Evolutionary conservation across 1,284 basidiomycete species (phyloP).

Genomic region (Boletellus dicymbophilus): DNA sequence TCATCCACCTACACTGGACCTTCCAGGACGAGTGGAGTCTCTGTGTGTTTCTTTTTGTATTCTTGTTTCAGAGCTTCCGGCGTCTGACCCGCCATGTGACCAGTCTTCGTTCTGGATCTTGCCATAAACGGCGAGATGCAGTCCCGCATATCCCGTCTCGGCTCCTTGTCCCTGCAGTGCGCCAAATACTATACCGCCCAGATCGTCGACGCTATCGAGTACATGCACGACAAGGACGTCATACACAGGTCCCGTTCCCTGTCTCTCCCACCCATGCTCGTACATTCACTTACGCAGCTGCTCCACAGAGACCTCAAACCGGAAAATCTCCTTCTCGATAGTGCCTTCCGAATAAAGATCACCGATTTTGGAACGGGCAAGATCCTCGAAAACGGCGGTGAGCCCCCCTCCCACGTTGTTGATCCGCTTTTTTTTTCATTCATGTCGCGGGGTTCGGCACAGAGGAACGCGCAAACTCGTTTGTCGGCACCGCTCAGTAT

Average conservation of each 20-base stretch:
- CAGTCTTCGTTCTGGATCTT: slow-evolving; percentile 91
- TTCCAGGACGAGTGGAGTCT: slow-evolving; percentile 86
- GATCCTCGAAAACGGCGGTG: slow-evolving; percentile 64
- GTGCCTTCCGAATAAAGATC: slow-evolving; percentile 86
- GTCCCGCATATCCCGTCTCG: slow-evolving; percentile 73
- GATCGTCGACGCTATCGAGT: slow-evolving; percentile 84
- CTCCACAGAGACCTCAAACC: slow-evolving; percentile 79
- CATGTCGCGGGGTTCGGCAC: slow-evolving; percentile 3
- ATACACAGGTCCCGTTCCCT: slow-evolving; percentile 87
- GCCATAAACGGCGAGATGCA: slow-evolving; percentile 92
- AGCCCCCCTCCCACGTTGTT: slow-evolving; percentile 15
- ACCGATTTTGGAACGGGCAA: slow-evolving; percentile 98
- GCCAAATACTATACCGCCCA: slow-evolving; percentile 87
- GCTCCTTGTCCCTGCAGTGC: slow-evolving; percentile 79
- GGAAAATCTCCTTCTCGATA: slow-evolving; percentile 90
- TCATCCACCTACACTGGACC: slow-evolving; percentile 79
- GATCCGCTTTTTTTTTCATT: neutral
- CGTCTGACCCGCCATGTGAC: slow-evolving; percentile 1
- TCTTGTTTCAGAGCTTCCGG: too few species aligned
- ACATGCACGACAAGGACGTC: slow-evolving; percentile 87
- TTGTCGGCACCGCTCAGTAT: slow-evolving; percentile 97
- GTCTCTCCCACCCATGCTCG: slow-evolving; percentile 18
- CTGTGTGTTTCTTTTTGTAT: too few species aligned
- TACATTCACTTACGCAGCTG: slow-evolving; percentile 8
- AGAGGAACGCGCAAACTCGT: slow-evolving; percentile 71